Evolutionary conservation across 148 eudicot genomes (phyloP).

Genomic region (Silene conica): DNA sequence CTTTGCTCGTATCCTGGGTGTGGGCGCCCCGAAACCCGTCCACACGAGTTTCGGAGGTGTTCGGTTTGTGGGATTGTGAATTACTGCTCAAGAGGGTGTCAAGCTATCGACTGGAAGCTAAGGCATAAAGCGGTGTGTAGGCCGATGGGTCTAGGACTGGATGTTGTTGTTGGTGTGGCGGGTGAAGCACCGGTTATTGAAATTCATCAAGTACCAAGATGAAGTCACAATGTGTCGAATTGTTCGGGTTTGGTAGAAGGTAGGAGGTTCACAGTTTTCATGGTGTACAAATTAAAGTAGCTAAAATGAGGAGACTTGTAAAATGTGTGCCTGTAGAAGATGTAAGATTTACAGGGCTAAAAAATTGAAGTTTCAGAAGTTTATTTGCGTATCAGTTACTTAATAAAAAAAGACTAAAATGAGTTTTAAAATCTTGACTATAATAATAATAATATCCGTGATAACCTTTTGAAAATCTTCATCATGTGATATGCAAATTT

Average conservation of each 20-base stretch:
- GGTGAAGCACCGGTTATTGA: neutral
- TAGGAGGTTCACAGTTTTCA: neutral
- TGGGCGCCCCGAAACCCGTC: slow-evolving; percentile 61
- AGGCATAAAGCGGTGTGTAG: slow-evolving; percentile 50
- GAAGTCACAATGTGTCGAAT: neutral
- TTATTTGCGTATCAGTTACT: neutral
- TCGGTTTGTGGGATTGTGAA: slow-evolving; percentile 58
- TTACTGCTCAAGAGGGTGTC: slow-evolving; percentile 72
- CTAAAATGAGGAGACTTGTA: neutral
- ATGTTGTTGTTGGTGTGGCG: neutral
- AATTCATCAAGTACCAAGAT: neutral
- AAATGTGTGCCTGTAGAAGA: neutral
- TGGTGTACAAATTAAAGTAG: slow-evolving; percentile 1
- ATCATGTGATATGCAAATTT: neutral
- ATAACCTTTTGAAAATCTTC: neutral
- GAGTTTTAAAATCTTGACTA: neutral
- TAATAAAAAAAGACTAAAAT: neutral
- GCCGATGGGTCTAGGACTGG: slow-evolving; percentile 13
- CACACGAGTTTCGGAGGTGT: slow-evolving; percentile 57
- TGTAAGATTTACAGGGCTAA: neutral
- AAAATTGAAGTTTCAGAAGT: neutral
- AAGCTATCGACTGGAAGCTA: slow-evolving; percentile 67
- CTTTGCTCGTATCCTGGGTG: slow-evolving; percentile 46
- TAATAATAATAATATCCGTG: neutral
- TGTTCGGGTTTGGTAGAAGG: neutral